Conservation (phyloP, 306 rosid genomes). For the Cucurbita pepo region DNA sequence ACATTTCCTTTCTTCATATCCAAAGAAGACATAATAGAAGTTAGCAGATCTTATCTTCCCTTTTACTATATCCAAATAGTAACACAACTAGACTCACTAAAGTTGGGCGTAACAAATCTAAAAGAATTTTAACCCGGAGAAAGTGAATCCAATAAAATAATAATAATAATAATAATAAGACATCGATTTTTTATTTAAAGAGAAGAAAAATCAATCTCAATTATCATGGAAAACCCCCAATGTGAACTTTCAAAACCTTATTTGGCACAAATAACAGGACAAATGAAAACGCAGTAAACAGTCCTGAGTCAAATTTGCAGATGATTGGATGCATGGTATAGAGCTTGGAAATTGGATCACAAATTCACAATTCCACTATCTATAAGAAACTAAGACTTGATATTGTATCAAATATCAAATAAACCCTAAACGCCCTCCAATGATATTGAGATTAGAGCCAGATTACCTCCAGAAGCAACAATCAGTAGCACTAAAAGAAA, state of each 20-base stretch:
- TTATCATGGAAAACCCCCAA: not conserved
- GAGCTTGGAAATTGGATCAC: not conserved
- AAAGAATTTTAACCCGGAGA: not conserved
- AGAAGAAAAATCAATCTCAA: not conserved
- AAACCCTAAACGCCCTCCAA: not conserved
- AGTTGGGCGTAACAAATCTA: not conserved
- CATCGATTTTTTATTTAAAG: not conserved
- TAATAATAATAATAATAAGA: too few species aligned
- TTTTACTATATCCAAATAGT: not conserved
- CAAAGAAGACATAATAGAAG: conserved; percentile 9
- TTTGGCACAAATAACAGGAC: not conserved
- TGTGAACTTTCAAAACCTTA: not conserved
- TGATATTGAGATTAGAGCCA: not conserved
- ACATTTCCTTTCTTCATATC: conserved; percentile 81
- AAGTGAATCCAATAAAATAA: not conserved
- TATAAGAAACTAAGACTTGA: not conserved
- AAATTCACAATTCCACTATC: not conserved
- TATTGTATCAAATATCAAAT: not conserved
- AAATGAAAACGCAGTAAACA: not conserved
- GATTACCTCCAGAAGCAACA: not conserved
- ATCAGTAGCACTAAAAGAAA: not conserved
- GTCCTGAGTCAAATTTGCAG: not conserved
- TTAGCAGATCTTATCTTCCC: not conserved
- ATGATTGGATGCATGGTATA: not conserved
- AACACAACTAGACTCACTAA: not conserved